Conservation (phyloP, 176 grass and related monocot genomes). For the Oryza punctata region DNA sequence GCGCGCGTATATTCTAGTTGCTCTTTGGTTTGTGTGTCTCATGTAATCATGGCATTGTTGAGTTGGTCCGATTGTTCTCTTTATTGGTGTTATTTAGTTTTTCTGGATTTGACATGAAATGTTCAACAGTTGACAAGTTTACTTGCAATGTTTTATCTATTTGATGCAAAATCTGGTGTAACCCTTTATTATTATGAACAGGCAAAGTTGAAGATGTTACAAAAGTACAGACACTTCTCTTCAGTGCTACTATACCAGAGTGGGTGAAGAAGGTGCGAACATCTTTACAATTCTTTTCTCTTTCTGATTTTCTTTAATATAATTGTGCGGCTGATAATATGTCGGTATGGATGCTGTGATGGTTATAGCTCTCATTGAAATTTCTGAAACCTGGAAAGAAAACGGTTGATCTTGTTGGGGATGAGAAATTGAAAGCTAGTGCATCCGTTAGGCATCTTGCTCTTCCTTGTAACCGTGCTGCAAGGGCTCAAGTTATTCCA, state of each 20-base stretch:
- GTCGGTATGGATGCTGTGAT: conserved; percentile 11
- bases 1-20: neutral
- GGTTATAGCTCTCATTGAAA: conserved; percentile 72
- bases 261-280: conserved; percentile 86
- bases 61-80: neutral
- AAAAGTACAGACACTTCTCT: conserved; percentile 97
- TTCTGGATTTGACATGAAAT: neutral
- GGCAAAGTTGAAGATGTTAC: conserved; percentile 87
- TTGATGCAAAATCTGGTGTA: conserved; percentile 9
- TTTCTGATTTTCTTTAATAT: neutral
- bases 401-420: conserved; percentile 93
- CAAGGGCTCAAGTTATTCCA: conserved; percentile 84
- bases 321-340: conserved; percentile 5
- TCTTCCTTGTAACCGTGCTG: conserved; percentile 84
- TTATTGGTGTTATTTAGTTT: neutral
- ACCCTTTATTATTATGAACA: conserved; percentile 40
- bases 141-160: neutral
- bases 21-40: neutral
- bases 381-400: conserved; percentile 85
- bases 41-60: neutral
- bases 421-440: conserved; percentile 93
- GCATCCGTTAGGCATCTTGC: conserved; percentile 88
- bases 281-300: neutral
- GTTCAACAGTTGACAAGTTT: neutral
- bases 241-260: conserved; percentile 89